Conservation (phyloP, 495 filamentous ascomycete species). For the Neurospora sp. region DNA sequence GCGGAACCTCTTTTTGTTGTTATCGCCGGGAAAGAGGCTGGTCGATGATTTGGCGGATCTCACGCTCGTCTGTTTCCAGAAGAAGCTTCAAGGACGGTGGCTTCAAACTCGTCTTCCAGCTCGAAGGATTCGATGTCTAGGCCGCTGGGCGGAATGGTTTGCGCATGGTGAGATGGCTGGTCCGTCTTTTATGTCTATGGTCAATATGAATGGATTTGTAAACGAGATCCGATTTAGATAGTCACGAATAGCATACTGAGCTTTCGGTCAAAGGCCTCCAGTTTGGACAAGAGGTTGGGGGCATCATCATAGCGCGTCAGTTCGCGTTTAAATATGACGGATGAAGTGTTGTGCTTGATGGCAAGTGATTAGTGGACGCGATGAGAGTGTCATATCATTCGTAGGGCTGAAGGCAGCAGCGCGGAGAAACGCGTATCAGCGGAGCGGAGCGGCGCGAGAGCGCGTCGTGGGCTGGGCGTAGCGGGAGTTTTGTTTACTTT, state of each 20-base stretch:
- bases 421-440: not conserved
- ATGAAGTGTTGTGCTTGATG: not conserved
- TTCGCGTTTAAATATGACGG: not conserved
- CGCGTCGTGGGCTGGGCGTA: not conserved
- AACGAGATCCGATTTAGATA: not conserved
- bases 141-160: constrained; percentile 5
- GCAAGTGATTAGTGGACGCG: not conserved
- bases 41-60: constrained; percentile 43
- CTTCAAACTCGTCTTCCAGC: constrained; percentile 46
- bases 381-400: not conserved
- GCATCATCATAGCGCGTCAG: constrained; percentile 26
- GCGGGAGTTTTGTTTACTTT: not conserved
- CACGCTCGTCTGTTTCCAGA: constrained; percentile 33
- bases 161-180: not conserved
- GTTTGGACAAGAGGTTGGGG: constrained; percentile 21
- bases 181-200: not conserved
- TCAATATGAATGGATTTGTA: not conserved
- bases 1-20: constrained; percentile 23
- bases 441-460: not conserved
- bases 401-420: not conserved
- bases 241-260: constrained; percentile 18
- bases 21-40: constrained; percentile 35
- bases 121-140: constrained; percentile 19
- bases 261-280: constrained; percentile 29
- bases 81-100: constrained; percentile 43